Evolutionary conservation across 257 asterid species (phyloP), one percentile per base, ranked within the genome.

Genomic region (Gardenia jasminoides): DNA sequence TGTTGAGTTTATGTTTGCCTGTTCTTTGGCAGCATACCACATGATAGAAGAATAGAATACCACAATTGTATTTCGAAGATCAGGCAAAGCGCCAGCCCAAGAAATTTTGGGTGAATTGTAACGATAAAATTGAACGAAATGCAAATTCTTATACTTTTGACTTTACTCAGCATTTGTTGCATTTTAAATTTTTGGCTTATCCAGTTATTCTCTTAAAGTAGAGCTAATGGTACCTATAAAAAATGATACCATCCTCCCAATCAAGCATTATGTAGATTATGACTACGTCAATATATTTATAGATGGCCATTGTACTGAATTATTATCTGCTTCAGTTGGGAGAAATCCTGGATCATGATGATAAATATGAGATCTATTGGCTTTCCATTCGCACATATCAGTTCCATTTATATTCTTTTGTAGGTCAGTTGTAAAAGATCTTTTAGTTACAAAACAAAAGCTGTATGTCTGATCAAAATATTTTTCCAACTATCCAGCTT

Each of bases 71-170:
- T 22, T 80, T 28, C 73, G 46, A 10, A 56, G 39, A 19, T 15
- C 39, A 36, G 58, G 39, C n/a, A 17, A 10, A 41, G 22, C 20
- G 39, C 13, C 48, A 30, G 20, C 65, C 75, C 66, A 20, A 15
- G 66, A 71, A 26, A 5, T 10, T 28, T 79, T 61, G 73, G 79
- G 67, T 22, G 20, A 44, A 43, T 8, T 44, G 47, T 62, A 80
- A 48, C 15, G 39, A 33, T 41, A 26, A 50, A 80, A 47, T 68
- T 31, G 26, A 72, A 71, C 31, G 67, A 72, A 68, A 75, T 80
- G 73, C 39, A 75, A 56, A 20, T 26, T 73, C 68, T 43, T 67
- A 41, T 74, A 73, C 82, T 33, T 47, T 10, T 69, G 15, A 30
- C 22, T 64, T 74, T 56, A 65, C 15, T 26, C 17, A 15, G 46